phyloP scores from a whole-genome alignment of 2,329 filamentous ascomycete species.

The Neurospora crassa region DNA sequence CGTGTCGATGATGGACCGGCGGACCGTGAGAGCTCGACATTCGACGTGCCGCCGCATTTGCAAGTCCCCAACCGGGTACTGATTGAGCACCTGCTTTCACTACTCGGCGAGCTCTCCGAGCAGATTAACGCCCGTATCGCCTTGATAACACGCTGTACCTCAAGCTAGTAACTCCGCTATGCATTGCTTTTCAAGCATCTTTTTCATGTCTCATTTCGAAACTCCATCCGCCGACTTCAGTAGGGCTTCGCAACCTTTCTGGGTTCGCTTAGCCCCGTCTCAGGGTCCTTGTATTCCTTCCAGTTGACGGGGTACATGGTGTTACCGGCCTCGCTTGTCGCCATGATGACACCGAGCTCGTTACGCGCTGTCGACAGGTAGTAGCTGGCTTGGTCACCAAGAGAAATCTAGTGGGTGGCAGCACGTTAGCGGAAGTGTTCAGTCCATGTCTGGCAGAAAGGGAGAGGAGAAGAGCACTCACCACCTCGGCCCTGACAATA shows the following conservation, averaged over 20 bases:
- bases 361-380: constrained; percentile 91
- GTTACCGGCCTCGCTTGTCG: constrained; percentile 76
- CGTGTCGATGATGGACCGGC: background rate
- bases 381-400: constrained; percentile 91
- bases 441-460: constrained; percentile 1
- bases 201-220: background rate
- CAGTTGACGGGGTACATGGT: constrained; percentile 89
- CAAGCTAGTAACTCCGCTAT: background rate
- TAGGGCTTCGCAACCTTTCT: constrained; percentile 94
- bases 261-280: constrained; percentile 64
- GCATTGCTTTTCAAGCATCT: background rate
- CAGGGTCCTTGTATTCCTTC: constrained; percentile 85
- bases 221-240: constrained; percentile 34
- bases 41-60: background rate
- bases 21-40: background rate
- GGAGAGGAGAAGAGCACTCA: constrained; percentile 32
- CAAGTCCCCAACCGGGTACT: background rate
- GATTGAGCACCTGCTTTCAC: background rate
- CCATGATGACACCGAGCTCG: constrained; percentile 88
- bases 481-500: constrained; percentile 77
- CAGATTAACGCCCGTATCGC: background rate
- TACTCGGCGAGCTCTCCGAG: background rate
- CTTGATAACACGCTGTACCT: background rate
- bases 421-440: background rate
- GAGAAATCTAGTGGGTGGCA: constrained; percentile 51